phyloP scores from a whole-genome alignment of 331 rosid genomes.

The Spiraea crenata region DNA sequence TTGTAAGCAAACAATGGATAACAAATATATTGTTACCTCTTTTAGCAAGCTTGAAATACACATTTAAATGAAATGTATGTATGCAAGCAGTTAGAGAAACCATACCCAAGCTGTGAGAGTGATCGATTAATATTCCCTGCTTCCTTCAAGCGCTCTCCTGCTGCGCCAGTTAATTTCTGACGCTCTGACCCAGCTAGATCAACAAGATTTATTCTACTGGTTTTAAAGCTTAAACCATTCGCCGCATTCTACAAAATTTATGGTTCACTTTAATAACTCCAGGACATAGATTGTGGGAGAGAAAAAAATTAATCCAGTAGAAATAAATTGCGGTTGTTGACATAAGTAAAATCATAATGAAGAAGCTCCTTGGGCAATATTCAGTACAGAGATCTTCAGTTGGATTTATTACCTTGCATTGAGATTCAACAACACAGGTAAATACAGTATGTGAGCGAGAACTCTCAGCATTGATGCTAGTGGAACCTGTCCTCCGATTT shows the following conservation, averaged over 20 bases:
- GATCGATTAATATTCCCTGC: slow-evolving; percentile 98
- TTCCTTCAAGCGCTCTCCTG: slow-evolving; percentile 97
- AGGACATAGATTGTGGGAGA: neutral
- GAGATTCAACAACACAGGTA: slow-evolving; percentile 91
- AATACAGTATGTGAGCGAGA: slow-evolving; percentile 99
- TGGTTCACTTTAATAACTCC: slow-evolving; percentile 27
- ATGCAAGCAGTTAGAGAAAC: slow-evolving; percentile 17
- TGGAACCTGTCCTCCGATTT: slow-evolving; percentile 92
- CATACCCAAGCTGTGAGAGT: slow-evolving; percentile 99
- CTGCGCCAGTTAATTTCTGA: slow-evolving; percentile 89
- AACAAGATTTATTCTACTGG: slow-evolving; percentile 97
- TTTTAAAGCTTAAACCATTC: slow-evolving; percentile 80
- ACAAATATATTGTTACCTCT: neutral
- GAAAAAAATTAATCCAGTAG: too few species aligned
- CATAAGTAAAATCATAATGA: neutral
- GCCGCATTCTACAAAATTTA: slow-evolving; percentile 58
- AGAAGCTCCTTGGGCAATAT: neutral
- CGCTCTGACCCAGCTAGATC: slow-evolving; percentile 98
- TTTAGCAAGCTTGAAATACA: neutral
- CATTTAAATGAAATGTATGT: neutral
- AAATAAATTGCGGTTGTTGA: neutral
- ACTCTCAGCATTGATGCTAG: slow-evolving; percentile 96
- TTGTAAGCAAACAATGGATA: neutral
- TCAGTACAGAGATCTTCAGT: neutral
- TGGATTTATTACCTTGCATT: slow-evolving; percentile 66